Evolutionary conservation across 371 early-diverging fungal genomes (phyloP).

Genomic region (Mortierella sp.): DNA sequence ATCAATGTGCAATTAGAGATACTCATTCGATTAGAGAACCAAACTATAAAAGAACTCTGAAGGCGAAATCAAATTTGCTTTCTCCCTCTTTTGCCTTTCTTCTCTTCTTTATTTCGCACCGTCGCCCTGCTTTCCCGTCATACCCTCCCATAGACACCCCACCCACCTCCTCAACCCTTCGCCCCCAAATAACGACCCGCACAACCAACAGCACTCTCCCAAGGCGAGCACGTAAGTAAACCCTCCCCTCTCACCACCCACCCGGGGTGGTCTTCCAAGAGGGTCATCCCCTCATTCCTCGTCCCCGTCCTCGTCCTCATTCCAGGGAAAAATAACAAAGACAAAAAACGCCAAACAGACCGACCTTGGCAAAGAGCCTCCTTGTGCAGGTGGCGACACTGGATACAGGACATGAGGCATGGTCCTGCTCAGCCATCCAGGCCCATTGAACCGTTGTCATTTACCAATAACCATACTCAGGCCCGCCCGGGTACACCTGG

Average conservation of each 20-base stretch:
- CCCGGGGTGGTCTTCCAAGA: neutral
- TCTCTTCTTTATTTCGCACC: neutral
- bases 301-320: neutral
- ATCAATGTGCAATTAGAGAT: neutral
- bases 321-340: neutral
- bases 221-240: constrained; percentile 6
- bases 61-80: constrained; percentile 11
- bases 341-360: neutral
- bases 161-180: neutral
- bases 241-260: neutral
- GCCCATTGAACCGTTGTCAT: neutral
- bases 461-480: neutral
- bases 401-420: neutral
- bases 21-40: constrained; percentile 3
- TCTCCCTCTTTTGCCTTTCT: neutral
- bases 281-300: constrained; percentile 5
- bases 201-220: neutral
- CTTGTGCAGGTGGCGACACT: neutral
- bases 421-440: neutral
- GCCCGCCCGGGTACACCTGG: neutral
- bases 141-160: neutral
- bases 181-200: neutral
- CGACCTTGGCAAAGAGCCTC: neutral
- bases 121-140: neutral
- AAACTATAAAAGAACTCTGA: neutral